Percentiles rank a stretch among this genome's conserved stretches.
Evolutionary conservation across 371 early-diverging fungal genomes (phyloP).

Genomic region (Circinella umbellata): DNA sequence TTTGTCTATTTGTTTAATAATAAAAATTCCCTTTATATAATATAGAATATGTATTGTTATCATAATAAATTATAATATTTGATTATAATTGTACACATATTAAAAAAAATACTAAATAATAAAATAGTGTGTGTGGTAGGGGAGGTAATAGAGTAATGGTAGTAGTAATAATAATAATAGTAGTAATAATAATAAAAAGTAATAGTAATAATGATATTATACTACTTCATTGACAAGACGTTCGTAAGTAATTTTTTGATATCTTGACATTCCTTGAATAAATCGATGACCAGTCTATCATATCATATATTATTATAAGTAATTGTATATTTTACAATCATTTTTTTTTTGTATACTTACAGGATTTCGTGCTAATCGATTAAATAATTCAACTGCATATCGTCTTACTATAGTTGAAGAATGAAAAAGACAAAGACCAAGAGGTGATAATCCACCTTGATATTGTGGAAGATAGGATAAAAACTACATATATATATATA

Average conservation of each 20-base stretch:
- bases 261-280: background rate
- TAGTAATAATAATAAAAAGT: background rate
- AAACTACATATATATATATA: no score
- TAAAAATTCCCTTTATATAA: no score
- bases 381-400: slow-evolving; percentile 71
- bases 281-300: background rate
- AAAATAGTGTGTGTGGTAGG: no score
- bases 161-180: no score
- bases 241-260: background rate
- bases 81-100: no score
- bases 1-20: no score
- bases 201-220: background rate
- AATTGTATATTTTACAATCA: background rate
- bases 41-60: no score
- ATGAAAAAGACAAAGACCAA: slow-evolving; percentile 85
- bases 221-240: background rate
- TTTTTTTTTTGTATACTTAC: slow-evolving; percentile 37
- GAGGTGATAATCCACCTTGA: slow-evolving; percentile 82
- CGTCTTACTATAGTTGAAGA: slow-evolving; percentile 63
- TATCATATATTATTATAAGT: background rate
- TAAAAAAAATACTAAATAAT: no score
- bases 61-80: no score
- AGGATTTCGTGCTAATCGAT: slow-evolving; percentile 66
- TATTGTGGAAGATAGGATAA: slow-evolving; percentile 79
- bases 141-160: no score